Evolutionary conservation across 2,329 filamentous ascomycete species (phyloP), one percentile per base, ranked within the genome.

Genomic region (Exophiala sideris): DNA sequence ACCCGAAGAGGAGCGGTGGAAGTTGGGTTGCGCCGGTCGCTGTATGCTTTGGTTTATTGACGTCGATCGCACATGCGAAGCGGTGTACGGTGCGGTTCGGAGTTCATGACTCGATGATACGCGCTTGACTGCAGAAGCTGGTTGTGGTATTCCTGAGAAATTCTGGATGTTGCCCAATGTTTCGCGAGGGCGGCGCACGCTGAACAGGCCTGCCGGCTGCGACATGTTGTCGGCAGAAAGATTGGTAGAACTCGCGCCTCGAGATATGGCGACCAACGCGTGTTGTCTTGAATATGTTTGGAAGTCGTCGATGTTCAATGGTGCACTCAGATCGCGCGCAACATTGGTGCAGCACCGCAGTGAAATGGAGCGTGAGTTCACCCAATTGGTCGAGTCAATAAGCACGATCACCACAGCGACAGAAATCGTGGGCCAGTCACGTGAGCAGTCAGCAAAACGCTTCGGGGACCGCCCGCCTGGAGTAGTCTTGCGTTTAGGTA

Each of bases 111-210:
- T 85, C 10, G 90, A 91, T 67, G 85, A 94, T 29, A 89, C 88
- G 70, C 94, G 89, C 77, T 99, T 99, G 81, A 99, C 87, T 38
- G 91, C 89, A 38, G 92, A 97, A 24, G 88, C 82, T 7, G 94
- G 92, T 74, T 95, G 90, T 16, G 94, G 94, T 59, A 99, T 89
- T 18, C 84, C 83, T 16, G 88, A 88, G 71, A 91, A 92, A 70
- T 86, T 84, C 70, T 84, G 92, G 67, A 96, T 84, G 62, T 85
- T 86, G 61, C 87, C 91, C 56, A 97, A 83, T 50, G 94, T 96
- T 90, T 95, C 91, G 80, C 92, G 84, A 64, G 89, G 88, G 68
- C 91, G 87, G 73, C 90, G 90, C 70, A 95, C 89, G 68, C 91
- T 96, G 81, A 92, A 96, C 68, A 94, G 79, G 67, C 88, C 88